These are phyloP conservation scores for Anthracocystis panici-leucophaei DNA, from an alignment of 1,284 basidiomycete species.

Conservation along the genomic window DNA sequence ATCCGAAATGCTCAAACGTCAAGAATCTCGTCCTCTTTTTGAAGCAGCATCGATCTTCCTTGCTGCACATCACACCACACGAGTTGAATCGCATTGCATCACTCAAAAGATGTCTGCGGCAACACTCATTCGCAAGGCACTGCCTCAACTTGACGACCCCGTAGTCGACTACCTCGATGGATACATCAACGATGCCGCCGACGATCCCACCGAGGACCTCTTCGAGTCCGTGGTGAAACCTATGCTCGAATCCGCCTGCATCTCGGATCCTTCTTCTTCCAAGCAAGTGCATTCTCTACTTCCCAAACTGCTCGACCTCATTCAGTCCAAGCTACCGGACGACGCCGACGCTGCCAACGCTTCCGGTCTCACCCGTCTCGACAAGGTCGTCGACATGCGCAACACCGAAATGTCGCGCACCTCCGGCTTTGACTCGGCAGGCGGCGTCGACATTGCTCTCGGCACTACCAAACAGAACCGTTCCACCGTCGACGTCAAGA, in stretches of 20 bases:
- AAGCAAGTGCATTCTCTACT: constrained; percentile 51
- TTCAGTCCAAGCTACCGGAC: constrained; percentile 57
- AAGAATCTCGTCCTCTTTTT: not conserved
- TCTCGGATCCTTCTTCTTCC: constrained; percentile 55
- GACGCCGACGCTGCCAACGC: constrained; percentile 71
- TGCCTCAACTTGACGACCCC: constrained; percentile 91
- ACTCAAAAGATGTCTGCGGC: constrained; percentile 72
- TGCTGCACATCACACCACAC: not conserved
- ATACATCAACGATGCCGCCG: constrained; percentile 87
- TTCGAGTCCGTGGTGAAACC: constrained; percentile 61
- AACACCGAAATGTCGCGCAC: constrained; percentile 73
- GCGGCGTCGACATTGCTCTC: constrained; percentile 79
- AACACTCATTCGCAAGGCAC: constrained; percentile 80
- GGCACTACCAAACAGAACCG: constrained; percentile 93
- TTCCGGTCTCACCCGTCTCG: constrained; percentile 73
- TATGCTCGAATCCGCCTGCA: constrained; percentile 65
- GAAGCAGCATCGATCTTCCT: not conserved
- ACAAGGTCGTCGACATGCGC: constrained; percentile 95
- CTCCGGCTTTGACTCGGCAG: constrained; percentile 65
- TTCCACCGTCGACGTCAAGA: constrained; percentile 97
- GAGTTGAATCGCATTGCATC: not conserved
- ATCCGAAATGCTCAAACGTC: not conserved
- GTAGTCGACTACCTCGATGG: constrained; percentile 92
- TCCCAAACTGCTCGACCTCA: constrained; percentile 55
- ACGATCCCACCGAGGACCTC: constrained; percentile 60